Conservation (phyloP, 1,139 yeast genomes). For the Blastobotrys raffinosifermentans region DNA sequence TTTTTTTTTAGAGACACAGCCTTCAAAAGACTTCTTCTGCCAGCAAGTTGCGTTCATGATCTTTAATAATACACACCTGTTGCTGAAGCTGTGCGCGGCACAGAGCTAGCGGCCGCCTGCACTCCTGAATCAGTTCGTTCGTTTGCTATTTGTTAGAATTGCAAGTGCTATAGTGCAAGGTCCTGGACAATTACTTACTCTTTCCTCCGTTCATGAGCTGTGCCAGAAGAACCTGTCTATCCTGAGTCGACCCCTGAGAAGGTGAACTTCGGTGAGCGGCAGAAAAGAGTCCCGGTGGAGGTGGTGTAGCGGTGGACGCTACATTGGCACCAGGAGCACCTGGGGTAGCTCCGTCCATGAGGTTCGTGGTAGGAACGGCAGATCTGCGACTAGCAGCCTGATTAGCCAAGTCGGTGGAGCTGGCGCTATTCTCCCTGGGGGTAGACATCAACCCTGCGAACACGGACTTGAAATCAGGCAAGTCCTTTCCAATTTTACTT, state of each 20-base stretch:
- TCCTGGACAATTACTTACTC: slow-evolving; percentile 20
- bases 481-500: slow-evolving; percentile 5
- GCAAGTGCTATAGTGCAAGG: too few species aligned
- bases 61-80: slow-evolving; percentile 13
- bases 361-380: background rate
- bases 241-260: slow-evolving; percentile 21
- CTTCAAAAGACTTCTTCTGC: too few species aligned
- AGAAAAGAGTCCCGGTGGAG: slow-evolving; percentile 31
- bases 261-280: slow-evolving; percentile 12
- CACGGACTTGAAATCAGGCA: slow-evolving; percentile 7
- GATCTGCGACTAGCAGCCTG: too few species aligned
- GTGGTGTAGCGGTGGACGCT: slow-evolving; percentile 20
- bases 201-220: slow-evolving; percentile 33
- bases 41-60: too few species aligned
- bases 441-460: background rate
- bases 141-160: too few species aligned
- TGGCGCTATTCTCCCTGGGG: too few species aligned
- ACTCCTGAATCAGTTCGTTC: background rate
- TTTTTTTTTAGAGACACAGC: too few species aligned
- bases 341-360: background rate
- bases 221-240: slow-evolving; percentile 35
- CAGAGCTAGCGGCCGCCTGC: slow-evolving; percentile 1
- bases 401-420: background rate
- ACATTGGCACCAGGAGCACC: background rate
- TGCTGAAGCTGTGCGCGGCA: background rate